Percentiles rank a stretch among this genome's conserved stretches.
These are phyloP conservation scores for Endoconidiophora laricicola DNA, from an alignment of 2,329 filamentous ascomycete species.

Conservation along the genomic window DNA sequence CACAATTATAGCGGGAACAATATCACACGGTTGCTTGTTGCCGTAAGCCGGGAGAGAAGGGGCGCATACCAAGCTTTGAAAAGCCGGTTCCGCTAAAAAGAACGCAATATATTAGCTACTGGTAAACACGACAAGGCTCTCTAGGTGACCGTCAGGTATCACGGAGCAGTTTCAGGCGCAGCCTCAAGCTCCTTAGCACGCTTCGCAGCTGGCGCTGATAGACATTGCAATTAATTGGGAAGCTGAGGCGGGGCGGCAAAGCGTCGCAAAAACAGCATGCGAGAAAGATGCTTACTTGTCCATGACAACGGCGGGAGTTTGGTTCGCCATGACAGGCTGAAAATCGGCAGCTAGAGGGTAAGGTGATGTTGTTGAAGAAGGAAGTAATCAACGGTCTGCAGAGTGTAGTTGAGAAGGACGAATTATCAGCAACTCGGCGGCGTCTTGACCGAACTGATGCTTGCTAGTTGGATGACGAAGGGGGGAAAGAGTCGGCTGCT, in stretches of 20 bases:
- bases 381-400: not conserved
- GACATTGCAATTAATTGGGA: not conserved
- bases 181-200: not conserved
- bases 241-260: slow-evolving; percentile 5
- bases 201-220: not conserved
- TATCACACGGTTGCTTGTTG: too few species aligned
- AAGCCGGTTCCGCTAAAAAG: slow-evolving; percentile 83
- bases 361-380: not conserved
- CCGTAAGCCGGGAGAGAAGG: not conserved
- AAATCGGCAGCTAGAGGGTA: slow-evolving; percentile 7
- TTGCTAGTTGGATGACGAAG: slow-evolving; percentile 11
- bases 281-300: slow-evolving; percentile 73
- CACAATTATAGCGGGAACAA: not conserved
- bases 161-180: not conserved
- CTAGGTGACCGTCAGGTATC: not conserved
- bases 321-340: slow-evolving; percentile 59
- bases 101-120: slow-evolving; percentile 22
- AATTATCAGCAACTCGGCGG: not conserved
- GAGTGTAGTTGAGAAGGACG: not conserved
- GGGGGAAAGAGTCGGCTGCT: not conserved
- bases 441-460: not conserved
- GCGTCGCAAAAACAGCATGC: slow-evolving; percentile 1
- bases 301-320: slow-evolving; percentile 99
- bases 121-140: not conserved
- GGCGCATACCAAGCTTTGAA: slow-evolving; percentile 77